Evolutionary conservation across 2,329 filamentous ascomycete species (phyloP).

Genomic region (Fusarium paranaense): DNA sequence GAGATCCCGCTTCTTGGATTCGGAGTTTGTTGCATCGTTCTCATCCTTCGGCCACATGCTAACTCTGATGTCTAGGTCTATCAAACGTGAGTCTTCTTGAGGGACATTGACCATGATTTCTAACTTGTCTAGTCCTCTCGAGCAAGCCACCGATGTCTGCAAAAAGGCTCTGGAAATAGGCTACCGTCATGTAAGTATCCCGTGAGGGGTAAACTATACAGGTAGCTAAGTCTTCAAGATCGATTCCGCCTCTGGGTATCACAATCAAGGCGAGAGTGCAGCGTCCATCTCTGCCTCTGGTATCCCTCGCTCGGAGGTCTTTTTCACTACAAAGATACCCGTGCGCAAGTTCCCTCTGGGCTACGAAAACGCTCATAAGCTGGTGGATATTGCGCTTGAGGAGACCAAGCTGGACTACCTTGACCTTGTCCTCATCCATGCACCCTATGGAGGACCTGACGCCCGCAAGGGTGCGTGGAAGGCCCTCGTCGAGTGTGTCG

Average conservation of each 20-base stretch:
- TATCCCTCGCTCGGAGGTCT: slow-evolving; percentile 61
- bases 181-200: slow-evolving; percentile 62
- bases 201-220: not conserved
- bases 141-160: slow-evolving; percentile 50
- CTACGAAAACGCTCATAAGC: slow-evolving; percentile 73
- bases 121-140: slow-evolving; percentile 44
- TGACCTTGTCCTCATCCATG: slow-evolving; percentile 74
- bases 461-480: slow-evolving; percentile 70
- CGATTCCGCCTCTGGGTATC: slow-evolving; percentile 65
- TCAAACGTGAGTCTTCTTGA: slow-evolving; percentile 57
- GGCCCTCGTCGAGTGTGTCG: slow-evolving; percentile 72
- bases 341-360: slow-evolving; percentile 50
- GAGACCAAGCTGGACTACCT: slow-evolving; percentile 74
- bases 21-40: slow-evolving; percentile 56
- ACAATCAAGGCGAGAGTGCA: slow-evolving; percentile 63
- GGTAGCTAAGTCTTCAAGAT: slow-evolving; percentile 50
- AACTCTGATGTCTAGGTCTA: slow-evolving; percentile 56
- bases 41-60: not conserved
- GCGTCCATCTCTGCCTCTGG: slow-evolving; percentile 56
- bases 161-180: slow-evolving; percentile 61
- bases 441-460: slow-evolving; percentile 68
- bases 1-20: slow-evolving; percentile 65
- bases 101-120: not conserved
- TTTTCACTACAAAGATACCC: slow-evolving; percentile 69
- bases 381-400: slow-evolving; percentile 72